Conservation (phyloP, 257 asterid genomes). For the Nicotiana benthamiana region DNA sequence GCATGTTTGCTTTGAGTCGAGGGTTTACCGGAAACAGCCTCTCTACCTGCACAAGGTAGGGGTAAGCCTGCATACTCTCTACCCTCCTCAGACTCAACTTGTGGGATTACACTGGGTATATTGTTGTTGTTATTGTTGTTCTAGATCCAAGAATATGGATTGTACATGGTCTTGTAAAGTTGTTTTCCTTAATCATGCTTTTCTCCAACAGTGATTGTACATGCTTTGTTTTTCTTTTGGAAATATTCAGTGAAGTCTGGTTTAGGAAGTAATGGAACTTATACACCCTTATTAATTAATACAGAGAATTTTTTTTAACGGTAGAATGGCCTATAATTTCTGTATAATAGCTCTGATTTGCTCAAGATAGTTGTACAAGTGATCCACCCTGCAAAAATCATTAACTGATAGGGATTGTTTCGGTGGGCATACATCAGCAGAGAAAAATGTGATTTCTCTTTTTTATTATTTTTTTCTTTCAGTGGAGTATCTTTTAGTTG, state of each 20-base stretch:
- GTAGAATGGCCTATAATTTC: not conserved
- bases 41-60: too few species aligned
- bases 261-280: constrained; percentile 1
- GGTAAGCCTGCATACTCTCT: too few species aligned
- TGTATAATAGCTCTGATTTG: not conserved
- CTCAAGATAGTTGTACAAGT: not conserved
- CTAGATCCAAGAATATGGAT: not conserved
- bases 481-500: not conserved
- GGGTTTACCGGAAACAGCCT: too few species aligned
- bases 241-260: not conserved
- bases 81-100: too few species aligned
- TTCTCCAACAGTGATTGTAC: not conserved
- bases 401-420: not conserved
- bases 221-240: not conserved
- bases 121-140: too few species aligned
- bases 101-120: too few species aligned
- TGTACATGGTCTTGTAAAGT: not conserved
- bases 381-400: not conserved
- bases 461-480: not conserved
- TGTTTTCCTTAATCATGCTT: not conserved
- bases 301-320: not conserved
- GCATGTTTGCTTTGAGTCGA: too few species aligned
- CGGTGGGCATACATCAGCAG: not conserved
- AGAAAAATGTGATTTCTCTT: not conserved
- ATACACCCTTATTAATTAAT: not conserved